Evolutionary conservation across 495 filamentous ascomycete species (phyloP).

Genomic region (Apiosordaria backusii): DNA sequence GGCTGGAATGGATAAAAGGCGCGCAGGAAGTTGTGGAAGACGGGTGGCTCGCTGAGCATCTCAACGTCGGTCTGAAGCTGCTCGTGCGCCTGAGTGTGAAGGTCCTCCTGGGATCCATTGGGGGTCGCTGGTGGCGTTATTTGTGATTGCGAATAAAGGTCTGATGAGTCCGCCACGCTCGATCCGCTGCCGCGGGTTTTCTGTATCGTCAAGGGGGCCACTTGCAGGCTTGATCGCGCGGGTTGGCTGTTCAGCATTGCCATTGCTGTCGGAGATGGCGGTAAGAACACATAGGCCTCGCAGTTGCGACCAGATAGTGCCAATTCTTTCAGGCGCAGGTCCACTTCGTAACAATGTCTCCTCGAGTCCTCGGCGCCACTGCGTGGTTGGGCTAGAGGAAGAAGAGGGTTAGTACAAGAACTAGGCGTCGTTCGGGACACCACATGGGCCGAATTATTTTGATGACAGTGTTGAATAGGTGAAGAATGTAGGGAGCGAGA

Average conservation of each 20-base stretch:
- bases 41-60: conserved; percentile 39
- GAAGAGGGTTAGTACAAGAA: conserved; percentile 5
- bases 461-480: conserved; percentile 14
- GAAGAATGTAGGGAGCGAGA: conserved; percentile 31
- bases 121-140: conserved; percentile 76
- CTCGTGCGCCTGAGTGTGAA: conserved; percentile 19
- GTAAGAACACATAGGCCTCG: conserved; percentile 39
- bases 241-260: conserved; percentile 51
- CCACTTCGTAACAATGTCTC: too few relatives aligned
- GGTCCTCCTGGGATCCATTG: conserved; percentile 56
- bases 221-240: conserved; percentile 58
- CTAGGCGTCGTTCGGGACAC: too few relatives aligned
- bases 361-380: too few relatives aligned
- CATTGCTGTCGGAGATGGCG: conserved; percentile 34
- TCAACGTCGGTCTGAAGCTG: conserved; percentile 14
- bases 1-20: conserved; percentile 96
- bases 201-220: conserved; percentile 70
- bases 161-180: conserved; percentile 40
- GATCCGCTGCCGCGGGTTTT: conserved; percentile 52
- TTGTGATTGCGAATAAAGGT: conserved; percentile 48
- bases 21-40: conserved; percentile 92
- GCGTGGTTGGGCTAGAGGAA: too few relatives aligned
- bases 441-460: conserved; percentile 19
- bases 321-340: background rate
- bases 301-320: conserved; percentile 4